phyloP scores from a whole-genome alignment of 192 early-diverging fungal genomes.

The Phycomyces nitens region DNA sequence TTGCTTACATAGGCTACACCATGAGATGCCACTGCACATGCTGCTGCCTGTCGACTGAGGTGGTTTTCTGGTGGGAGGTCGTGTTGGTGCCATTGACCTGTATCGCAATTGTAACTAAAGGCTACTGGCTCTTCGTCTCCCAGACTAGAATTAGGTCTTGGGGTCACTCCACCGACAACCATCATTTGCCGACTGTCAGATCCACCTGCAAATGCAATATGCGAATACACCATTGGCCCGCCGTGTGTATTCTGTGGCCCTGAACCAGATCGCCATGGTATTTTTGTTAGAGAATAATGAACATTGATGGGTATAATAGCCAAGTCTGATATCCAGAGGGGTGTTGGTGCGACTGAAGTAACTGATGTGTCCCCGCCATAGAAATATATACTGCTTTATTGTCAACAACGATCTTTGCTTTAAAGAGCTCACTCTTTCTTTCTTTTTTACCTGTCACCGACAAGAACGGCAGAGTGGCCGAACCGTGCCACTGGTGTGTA shows the following conservation, averaged over 20 bases:
- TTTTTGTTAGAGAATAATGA: constrained; percentile 17
- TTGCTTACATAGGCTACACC: constrained; percentile 33
- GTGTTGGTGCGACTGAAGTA: constrained; percentile 12
- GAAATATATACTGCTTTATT: constrained; percentile 23
- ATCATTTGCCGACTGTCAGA: constrained; percentile 13
- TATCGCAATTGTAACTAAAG: constrained; percentile 21
- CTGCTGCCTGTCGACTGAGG: constrained; percentile 26
- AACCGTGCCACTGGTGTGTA: constrained; percentile 21
- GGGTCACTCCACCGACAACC: constrained; percentile 25
- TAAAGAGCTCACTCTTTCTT: neutral
- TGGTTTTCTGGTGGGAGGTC: constrained; percentile 16
- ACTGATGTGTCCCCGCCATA: constrained; percentile 31
- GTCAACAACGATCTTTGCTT: neutral
- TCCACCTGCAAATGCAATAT: constrained; percentile 22
- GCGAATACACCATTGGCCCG: constrained; percentile 29
- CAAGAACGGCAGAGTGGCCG: constrained; percentile 22
- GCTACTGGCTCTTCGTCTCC: constrained; percentile 6
- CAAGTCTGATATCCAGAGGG: constrained; percentile 31
- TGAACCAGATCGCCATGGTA: constrained; percentile 24
- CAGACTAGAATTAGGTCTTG: neutral
- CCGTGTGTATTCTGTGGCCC: constrained; percentile 25
- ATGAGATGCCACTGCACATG: neutral
- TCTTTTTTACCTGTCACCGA: constrained; percentile 18
- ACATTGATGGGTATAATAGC: constrained; percentile 18
- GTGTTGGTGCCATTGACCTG: constrained; percentile 26